Base-by-base conservation (phyloP, 257 asterid genomes). In the Leonotis leonurus region DNA sequence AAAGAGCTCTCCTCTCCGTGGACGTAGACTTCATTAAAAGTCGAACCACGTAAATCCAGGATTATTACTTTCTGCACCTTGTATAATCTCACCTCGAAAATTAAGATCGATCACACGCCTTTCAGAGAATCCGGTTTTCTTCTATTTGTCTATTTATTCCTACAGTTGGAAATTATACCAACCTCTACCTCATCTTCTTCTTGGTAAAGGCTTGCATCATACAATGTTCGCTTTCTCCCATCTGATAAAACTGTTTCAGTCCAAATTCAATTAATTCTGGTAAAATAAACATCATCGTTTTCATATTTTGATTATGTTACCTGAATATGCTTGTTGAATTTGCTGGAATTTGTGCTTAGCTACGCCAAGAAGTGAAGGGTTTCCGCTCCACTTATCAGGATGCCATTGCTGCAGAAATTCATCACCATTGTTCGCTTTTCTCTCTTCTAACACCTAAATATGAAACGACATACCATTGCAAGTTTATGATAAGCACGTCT, bases 251-350 rank as follows among this genome's bases (percentile, higher is more conserved):
- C 94, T 82, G 70, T 62, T 62, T 1, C 60, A 73, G 27, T n/a
- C 29, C 48, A 50, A 60, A 68, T 25, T 2, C 32, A 49, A 5
- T 17, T 26, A 26, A 40, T n/a, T n/a, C n/a, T n/a, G n/a, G n/a
- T n/a, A n/a, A n/a, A n/a, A n/a, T n/a, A n/a, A n/a, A n/a, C n/a
- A n/a, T n/a, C n/a, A n/a, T n/a, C n/a, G n/a, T n/a, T n/a, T n/a
- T n/a, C n/a, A n/a, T n/a, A n/a, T n/a, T n/a, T n/a, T 9, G 11
- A 9, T 37, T 24, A 22, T 18, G 6, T 65, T 69, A 87, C 96
- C 94, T 70, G 94, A 81, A 78, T 87, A 87, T 1, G 94, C 90
- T 64, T 84, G 83, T 78, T 87, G 93, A 65, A 87, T 84, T 62
- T 84, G 76, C 64, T 87, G 95, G 64, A 84, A 85, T 52, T 69